These are phyloP conservation scores for Cryphonectria parasitica DNA, from an alignment of 2,329 filamentous ascomycete species.

Conservation along the genomic window DNA sequence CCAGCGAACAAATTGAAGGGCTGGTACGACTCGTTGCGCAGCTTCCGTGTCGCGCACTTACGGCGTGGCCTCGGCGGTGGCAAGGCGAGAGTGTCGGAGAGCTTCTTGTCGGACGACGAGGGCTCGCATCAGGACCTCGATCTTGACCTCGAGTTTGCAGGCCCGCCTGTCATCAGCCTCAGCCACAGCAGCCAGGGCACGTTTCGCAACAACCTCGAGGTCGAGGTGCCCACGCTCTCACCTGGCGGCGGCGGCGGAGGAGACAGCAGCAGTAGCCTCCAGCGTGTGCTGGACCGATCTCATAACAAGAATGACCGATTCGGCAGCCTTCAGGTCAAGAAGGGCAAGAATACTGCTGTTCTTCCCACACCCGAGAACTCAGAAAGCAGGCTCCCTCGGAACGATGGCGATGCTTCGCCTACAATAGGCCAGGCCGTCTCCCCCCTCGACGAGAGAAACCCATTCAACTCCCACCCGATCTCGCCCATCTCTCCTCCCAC, in stretches of 20 bases:
- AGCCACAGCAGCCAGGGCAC: constrained; percentile 33
- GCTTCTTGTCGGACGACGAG: constrained; percentile 34
- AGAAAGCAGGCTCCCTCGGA: neutral
- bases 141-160: constrained; percentile 22
- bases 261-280: constrained; percentile 29
- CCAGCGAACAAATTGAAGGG: constrained; percentile 18
- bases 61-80: constrained; percentile 18
- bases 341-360: neutral
- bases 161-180: constrained; percentile 24
- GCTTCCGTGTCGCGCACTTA: constrained; percentile 24
- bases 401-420: too few relatives aligned
- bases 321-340: neutral
- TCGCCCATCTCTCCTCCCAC: neutral
- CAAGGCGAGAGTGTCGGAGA: constrained; percentile 34
- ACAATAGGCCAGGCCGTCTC: neutral
- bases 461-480: constrained; percentile 6
- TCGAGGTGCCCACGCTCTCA: constrained; percentile 35
- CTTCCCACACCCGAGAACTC: constrained; percentile 8
- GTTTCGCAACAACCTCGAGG: constrained; percentile 37
- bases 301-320: neutral
- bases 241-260: constrained; percentile 30
- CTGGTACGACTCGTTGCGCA: constrained; percentile 26
- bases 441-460: constrained; percentile 1
- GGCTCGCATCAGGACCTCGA: constrained; percentile 22
- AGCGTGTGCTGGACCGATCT: constrained; percentile 13